phyloP scores from a whole-genome alignment of 2,329 filamentous ascomycete genomes.

The Hypoxylon rubiginosum region DNA sequence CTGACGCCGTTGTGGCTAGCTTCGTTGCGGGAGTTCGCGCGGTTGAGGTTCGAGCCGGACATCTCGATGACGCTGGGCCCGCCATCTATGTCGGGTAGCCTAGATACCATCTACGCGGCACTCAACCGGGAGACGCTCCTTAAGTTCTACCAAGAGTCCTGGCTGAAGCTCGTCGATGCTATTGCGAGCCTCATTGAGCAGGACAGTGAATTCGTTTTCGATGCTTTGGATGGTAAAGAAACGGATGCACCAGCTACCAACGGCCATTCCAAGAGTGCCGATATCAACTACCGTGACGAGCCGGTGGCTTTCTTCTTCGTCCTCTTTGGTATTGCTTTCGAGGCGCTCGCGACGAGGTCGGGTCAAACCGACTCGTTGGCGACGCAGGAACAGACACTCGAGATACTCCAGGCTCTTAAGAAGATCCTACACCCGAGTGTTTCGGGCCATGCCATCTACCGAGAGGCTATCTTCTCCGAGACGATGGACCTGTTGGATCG shows the following conservation, averaged over 20 bases:
- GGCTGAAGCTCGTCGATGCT: constrained; percentile 96
- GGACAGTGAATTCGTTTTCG: constrained; percentile 97
- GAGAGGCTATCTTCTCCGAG: constrained; percentile 95
- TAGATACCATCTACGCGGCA: constrained; percentile 95
- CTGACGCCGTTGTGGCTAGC: constrained; percentile 95
- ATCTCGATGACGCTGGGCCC: constrained; percentile 92
- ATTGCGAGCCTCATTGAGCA: constrained; percentile 98
- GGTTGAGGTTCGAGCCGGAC: constrained; percentile 94
- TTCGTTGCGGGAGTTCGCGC: constrained; percentile 92
- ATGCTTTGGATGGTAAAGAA: constrained; percentile 90
- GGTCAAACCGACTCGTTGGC: constrained; percentile 75
- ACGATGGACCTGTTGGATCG: constrained; percentile 96
- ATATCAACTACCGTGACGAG: constrained; percentile 98
- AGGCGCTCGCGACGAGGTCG: constrained; percentile 88
- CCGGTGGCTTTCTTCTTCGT: constrained; percentile 99
- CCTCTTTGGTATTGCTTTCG: constrained; percentile 94
- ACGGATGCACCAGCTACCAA: constrained; percentile 62
- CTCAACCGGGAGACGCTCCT: constrained; percentile 94
- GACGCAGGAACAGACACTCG: constrained; percentile 82
- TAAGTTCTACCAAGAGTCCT: constrained; percentile 96
- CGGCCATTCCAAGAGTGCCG: constrained; percentile 72
- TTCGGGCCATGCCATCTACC: constrained; percentile 95
- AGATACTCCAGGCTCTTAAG: constrained; percentile 90
- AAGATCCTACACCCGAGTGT: constrained; percentile 96
- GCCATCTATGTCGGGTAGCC: constrained; percentile 82